These are phyloP conservation scores for Daldinia bambusicola DNA, from an alignment of 495 filamentous ascomycete genomes.

Conservation along the genomic window DNA sequence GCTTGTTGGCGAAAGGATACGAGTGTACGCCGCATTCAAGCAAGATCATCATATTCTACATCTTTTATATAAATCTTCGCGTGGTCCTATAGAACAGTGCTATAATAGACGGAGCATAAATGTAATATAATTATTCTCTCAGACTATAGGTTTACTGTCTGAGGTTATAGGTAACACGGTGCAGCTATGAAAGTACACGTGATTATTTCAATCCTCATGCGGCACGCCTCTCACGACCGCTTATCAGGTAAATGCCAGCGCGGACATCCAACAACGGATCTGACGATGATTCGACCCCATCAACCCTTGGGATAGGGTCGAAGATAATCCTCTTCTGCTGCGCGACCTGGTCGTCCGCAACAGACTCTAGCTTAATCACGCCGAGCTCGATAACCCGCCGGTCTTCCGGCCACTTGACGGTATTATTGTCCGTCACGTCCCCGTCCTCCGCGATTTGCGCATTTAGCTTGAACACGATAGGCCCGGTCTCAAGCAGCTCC, in stretches of 20 bases:
- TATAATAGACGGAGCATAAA: too few species aligned
- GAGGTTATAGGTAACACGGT: too few species aligned
- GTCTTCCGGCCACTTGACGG: constrained; percentile 62
- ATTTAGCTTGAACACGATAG: constrained; percentile 56
- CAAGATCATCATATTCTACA: too few species aligned
- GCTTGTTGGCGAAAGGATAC: neutral
- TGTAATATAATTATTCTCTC: too few species aligned
- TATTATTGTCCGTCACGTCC: constrained; percentile 61
- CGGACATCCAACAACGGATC: constrained; percentile 65
- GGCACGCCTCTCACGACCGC: constrained; percentile 57
- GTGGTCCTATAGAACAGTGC: too few species aligned
- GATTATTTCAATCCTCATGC: constrained; percentile 2
- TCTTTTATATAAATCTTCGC: too few species aligned
- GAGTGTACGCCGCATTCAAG: too few species aligned
- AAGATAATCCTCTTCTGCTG: constrained; percentile 64
- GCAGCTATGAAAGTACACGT: neutral
- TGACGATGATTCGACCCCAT: constrained; percentile 59
- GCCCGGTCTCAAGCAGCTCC: constrained; percentile 43
- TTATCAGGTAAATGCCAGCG: constrained; percentile 63
- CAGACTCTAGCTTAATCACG: constrained; percentile 53
- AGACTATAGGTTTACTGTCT: too few species aligned
- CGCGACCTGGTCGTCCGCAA: constrained; percentile 49
- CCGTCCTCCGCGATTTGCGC: constrained; percentile 63
- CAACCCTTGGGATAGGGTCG: constrained; percentile 64
- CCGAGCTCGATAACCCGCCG: constrained; percentile 62